phyloP scores from a whole-genome alignment of 306 rosid genomes.

The Canavalia gladiata region DNA sequence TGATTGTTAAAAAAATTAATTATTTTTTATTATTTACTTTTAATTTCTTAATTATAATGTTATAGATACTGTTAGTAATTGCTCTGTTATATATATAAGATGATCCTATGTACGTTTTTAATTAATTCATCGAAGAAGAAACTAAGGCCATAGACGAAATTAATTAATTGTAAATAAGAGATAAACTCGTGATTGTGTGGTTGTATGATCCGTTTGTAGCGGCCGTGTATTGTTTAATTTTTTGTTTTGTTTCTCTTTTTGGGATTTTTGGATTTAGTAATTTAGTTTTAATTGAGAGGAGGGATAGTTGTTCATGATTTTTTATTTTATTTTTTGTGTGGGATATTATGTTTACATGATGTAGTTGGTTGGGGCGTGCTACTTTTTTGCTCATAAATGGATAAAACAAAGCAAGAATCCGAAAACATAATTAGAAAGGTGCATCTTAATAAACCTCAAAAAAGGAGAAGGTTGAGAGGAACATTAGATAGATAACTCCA shows the following conservation, averaged over 20 bases:
- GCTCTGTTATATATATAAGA: not conserved
- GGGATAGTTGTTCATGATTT: not conserved
- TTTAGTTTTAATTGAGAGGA: not conserved
- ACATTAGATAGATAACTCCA: not conserved
- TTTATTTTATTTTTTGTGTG: not conserved
- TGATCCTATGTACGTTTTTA: not conserved
- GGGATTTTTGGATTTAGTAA: not conserved
- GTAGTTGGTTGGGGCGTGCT: conserved; percentile 15
- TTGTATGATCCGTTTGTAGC: not conserved
- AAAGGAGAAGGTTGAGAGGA: conserved; percentile 6
- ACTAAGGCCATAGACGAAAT: not conserved
- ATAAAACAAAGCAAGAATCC: not conserved
- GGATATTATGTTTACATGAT: not conserved
- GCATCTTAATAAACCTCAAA: not conserved
- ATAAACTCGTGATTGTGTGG: not conserved
- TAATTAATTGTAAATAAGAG: not conserved
- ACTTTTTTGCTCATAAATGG: not conserved
- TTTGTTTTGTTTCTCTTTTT: no score
- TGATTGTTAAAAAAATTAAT: no score
- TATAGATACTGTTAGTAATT: no score
- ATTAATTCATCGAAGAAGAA: not conserved
- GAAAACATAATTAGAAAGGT: not conserved
- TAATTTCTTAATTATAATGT: no score
- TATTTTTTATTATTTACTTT: no score
- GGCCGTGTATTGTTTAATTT: not conserved